Evolutionary conservation across 2,329 filamentous ascomycete species (phyloP).

Genomic region (Alternaria ethzedia): DNA sequence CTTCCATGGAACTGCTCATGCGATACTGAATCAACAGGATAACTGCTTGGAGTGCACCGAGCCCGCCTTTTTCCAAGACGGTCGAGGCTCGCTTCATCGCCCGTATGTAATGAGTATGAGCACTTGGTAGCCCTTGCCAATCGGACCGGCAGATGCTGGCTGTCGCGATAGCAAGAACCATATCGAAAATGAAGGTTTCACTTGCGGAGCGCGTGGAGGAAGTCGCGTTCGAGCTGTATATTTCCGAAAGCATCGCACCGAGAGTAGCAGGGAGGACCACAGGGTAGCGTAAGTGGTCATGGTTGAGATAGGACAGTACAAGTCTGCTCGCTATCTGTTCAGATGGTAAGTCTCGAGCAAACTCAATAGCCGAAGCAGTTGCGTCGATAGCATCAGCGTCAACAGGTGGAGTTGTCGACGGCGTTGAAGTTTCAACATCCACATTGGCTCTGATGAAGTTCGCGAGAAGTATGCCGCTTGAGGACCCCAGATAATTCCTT

Average conservation of each 20-base stretch:
- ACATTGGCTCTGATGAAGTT: neutral
- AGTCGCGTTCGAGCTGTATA: neutral
- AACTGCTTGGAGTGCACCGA: neutral
- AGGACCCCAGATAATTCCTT: neutral
- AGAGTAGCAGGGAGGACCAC: neutral
- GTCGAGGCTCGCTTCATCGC: neutral
- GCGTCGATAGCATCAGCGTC: neutral
- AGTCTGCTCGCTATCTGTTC: neutral
- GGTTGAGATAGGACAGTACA: neutral
- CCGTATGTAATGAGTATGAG: neutral
- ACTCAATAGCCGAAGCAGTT: neutral
- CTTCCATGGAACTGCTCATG: neutral
- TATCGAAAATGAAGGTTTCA: neutral
- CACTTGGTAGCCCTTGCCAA: neutral
- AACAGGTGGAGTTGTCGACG: neutral
- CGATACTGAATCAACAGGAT: neutral
- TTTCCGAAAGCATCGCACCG: neutral
- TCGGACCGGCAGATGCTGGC: neutral
- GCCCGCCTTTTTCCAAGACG: neutral
- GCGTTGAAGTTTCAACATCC: neutral
- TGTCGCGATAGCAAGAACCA: neutral
- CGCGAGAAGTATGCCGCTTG: neutral
- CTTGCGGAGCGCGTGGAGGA: neutral
- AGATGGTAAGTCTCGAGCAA: neutral
- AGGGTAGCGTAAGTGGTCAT: neutral